phyloP scores from a whole-genome alignment of 2,329 filamentous ascomycete species.

The Knoxdaviesia proteae region DNA sequence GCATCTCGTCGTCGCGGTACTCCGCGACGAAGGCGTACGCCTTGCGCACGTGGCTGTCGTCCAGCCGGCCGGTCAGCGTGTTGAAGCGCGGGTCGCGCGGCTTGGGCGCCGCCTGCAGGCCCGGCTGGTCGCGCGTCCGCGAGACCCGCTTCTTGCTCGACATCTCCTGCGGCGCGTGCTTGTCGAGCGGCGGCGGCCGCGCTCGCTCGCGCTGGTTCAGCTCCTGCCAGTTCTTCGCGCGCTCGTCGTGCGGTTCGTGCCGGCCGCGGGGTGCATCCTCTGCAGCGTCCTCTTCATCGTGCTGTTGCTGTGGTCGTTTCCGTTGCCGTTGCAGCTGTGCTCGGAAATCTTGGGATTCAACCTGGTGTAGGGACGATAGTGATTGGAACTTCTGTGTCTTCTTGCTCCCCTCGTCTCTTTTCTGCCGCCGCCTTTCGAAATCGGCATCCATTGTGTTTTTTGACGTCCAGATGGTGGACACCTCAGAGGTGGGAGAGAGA shows the following conservation, averaged over 20 bases:
- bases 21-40: slow-evolving; percentile 78
- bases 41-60: slow-evolving; percentile 38
- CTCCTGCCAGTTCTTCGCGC: slow-evolving; percentile 5
- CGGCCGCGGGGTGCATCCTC: no score
- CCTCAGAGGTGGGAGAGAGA: no score
- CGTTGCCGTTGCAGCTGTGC: no score
- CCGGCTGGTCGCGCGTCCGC: slow-evolving; percentile 48
- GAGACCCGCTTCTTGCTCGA: slow-evolving; percentile 70
- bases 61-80: slow-evolving; percentile 27
- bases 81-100: slow-evolving; percentile 80
- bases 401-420: no score
- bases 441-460: no score
- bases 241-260: background rate
- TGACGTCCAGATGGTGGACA: no score
- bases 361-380: no score
- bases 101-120: slow-evolving; percentile 35
- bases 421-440: no score
- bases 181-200: slow-evolving; percentile 26
- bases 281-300: no score
- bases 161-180: slow-evolving; percentile 73
- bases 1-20: slow-evolving; percentile 70
- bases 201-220: slow-evolving; percentile 11
- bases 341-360: no score
- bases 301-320: no score
- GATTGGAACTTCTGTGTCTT: no score